Conservation (phyloP, 345 rosid genomes). For the Camelina laxa region DNA sequence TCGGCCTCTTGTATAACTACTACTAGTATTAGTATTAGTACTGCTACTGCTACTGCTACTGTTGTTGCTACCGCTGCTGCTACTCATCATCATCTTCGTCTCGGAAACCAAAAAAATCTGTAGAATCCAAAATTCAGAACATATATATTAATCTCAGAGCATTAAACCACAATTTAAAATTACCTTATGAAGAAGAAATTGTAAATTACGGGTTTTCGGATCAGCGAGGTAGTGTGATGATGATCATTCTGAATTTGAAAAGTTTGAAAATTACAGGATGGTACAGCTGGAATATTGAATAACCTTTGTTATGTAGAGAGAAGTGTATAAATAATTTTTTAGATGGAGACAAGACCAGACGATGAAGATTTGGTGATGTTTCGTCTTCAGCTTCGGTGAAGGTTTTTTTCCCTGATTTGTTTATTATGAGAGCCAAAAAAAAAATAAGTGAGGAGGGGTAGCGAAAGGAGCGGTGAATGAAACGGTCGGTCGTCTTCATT, state of each 20-base stretch:
- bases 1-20: not conserved
- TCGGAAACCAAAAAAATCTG: conserved; percentile 13
- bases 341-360: conserved; percentile 32
- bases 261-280: not conserved
- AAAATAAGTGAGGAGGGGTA: conserved; percentile 18
- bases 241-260: conserved; percentile 24
- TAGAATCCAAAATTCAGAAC: conserved; percentile 13
- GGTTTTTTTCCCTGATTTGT: conserved; percentile 22
- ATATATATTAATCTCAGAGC: not conserved
- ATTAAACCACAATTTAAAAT: not conserved
- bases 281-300: conserved; percentile 3
- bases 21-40: not conserved
- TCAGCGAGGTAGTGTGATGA: not conserved
- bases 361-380: conserved; percentile 37
- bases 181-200: not conserved
- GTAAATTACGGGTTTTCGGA: not conserved
- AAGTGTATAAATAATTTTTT: not conserved
- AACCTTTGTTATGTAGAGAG: not conserved
- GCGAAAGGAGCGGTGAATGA: conserved; percentile 40
- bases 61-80: not conserved
- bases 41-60: not conserved
- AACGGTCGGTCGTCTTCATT: conserved; percentile 37
- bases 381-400: conserved; percentile 39
- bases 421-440: not conserved
- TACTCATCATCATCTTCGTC: conserved; percentile 30